phyloP scores from a whole-genome alignment of 768 basidiomycete genomes.

The Tylopilus plumbeoviolaceoides region DNA sequence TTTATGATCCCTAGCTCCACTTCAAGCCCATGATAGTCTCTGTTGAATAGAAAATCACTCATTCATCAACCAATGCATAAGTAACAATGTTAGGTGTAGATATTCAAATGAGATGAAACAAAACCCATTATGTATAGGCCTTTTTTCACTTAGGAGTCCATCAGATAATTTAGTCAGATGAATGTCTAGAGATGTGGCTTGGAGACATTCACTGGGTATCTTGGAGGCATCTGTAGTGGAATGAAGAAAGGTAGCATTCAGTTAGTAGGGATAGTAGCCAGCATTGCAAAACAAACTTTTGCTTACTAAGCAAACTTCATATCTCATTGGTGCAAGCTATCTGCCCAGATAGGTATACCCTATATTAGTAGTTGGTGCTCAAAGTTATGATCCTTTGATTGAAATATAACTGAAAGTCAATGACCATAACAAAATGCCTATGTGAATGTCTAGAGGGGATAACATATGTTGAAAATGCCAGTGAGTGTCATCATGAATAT shows the following conservation, averaged over 20 bases:
- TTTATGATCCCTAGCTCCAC: no score
- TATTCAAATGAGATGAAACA: background rate
- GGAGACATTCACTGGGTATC: constrained; percentile 51
- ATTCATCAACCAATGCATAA: background rate
- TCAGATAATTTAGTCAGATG: background rate
- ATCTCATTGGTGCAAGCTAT: background rate
- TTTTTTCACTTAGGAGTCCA: constrained; percentile 64
- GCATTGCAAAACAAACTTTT: background rate
- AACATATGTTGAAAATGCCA: no score
- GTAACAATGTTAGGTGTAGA: background rate
- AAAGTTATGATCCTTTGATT: background rate
- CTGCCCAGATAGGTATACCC: background rate
- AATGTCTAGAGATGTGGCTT: background rate
- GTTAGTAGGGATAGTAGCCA: constrained; percentile 1
- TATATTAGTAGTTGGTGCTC: background rate
- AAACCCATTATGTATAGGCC: constrained; percentile 28
- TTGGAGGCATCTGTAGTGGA: constrained; percentile 51
- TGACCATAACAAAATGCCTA: no score
- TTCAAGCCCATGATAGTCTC: background rate
- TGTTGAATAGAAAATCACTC: no score
- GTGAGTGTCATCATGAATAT: no score
- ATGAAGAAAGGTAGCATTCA: background rate
- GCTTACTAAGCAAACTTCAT: constrained; percentile 63
- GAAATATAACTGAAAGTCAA: no score
- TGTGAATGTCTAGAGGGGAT: no score